A percentile compares a stretch with the other conserved stretches of the same genome.
phyloP scores from a whole-genome alignment of 768 basidiomycete species.

The Mycena venus region DNA sequence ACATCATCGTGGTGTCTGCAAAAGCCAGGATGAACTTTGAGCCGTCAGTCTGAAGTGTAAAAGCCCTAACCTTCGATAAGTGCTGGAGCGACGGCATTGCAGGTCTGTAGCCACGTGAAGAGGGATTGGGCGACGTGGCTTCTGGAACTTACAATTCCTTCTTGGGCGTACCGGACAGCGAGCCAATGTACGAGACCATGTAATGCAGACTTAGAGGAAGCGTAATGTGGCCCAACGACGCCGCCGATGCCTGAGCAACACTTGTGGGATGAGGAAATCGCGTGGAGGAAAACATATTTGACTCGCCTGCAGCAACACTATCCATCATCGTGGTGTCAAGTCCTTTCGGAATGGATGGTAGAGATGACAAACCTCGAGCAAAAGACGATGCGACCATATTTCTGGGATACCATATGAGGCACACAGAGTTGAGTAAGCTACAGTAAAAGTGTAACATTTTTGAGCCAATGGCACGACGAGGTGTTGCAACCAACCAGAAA shows the following conservation, averaged over 20 bases:
- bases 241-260: constrained; percentile 60
- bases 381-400: constrained; percentile 65
- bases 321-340: background rate
- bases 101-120: constrained; percentile 48
- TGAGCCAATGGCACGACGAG: background rate
- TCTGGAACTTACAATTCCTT: constrained; percentile 57
- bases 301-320: constrained; percentile 62
- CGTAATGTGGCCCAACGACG: constrained; percentile 69
- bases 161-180: constrained; percentile 62
- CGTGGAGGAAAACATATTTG: background rate
- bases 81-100: constrained; percentile 67
- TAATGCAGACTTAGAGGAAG: constrained; percentile 67
- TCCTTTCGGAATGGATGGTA: background rate
- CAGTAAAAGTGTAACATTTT: background rate
- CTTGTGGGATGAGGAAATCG: background rate
- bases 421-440: constrained; percentile 66
- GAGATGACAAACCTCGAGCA: constrained; percentile 56
- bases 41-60: background rate
- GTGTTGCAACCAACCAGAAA: constrained; percentile 51
- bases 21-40: background rate
- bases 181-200: constrained; percentile 70
- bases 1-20: constrained; percentile 63
- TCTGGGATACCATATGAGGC: constrained; percentile 62
- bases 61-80: constrained; percentile 55
- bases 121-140: background rate